Base-by-base conservation (phyloP, 108 stramenopile species). In the Pseudonitzschia multistriata region DNA sequence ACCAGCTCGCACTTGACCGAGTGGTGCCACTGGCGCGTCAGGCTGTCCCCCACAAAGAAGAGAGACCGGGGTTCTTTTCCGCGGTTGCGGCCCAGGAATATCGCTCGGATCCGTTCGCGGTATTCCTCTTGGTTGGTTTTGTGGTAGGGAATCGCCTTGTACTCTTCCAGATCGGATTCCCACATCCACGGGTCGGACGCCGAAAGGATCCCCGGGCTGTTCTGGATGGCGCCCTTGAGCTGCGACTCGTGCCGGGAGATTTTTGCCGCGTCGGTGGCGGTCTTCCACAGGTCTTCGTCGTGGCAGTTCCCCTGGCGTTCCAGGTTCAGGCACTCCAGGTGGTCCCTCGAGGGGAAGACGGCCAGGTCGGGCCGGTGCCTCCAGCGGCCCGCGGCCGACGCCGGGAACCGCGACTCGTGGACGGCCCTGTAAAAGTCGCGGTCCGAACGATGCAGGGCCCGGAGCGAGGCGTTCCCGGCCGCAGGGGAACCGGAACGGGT, bases 281-380 rank as follows among this genome's bases (percentile, higher is more conserved):
- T 29, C 15, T 62, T 62, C 61, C 61, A 62, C 30, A 31, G 30
- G 15, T 62, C 30, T 17, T 30, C 33, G 34, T 62, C 61, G 30
- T 62, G 61, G 34, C 61, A 62, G 34, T 62, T 62, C 0, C 61
- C 61, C 34, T 62, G 61, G 0, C 61, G 61, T 31, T 62, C 61
- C 15, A 14, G 27, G 34, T 62, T 31, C 7, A 62, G 61, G 15
- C 61, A 62, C 34, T 30, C 21, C 30, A 62, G 34, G 34, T 62
- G 61, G 10, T 24, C 61, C 10, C 21, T 8, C 15, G 61, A 28
- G 15, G 30, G 34, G 30, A 33, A 19, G 19, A 48, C 19, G 47
- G 47, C 47, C 14, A 48, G 14, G 47, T 19, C 47, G 19, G 47
- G 47, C 19, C 19, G 14, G 19, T 48, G 19, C 19, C 14, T 19